Base-by-base conservation (phyloP, 371 early-diverging fungal genomes). In the Apophysomyces ossiformis region DNA sequence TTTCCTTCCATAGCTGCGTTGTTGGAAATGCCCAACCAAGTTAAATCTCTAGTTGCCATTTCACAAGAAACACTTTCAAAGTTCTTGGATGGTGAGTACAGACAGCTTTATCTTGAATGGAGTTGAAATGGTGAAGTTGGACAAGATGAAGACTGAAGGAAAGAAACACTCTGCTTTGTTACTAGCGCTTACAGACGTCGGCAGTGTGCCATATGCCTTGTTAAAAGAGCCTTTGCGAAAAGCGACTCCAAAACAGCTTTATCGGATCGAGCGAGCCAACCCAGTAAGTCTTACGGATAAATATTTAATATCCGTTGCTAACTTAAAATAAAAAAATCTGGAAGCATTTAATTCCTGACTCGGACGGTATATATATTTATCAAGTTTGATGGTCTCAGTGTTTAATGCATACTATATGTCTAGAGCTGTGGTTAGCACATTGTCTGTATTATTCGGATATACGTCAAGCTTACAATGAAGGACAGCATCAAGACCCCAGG, bases 401-500 rank as follows among this genome's bases (percentile, higher is more conserved):
- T 32, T 57, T 18, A 16, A 35, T 18, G 8, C 13, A 15, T 63
- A 39, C 58, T 66, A 45, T 58, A 9, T 60, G 4, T 38, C 26
- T 61, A 82, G 82, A 77, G 38, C 59, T 82, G 9, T 82, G 82
- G 82, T 57, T 82, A 7, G 43, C 64, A 7, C 82, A 82, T 47
- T 73, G 75, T 37, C 56, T 79, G 7, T 37, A 47, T 16, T 79
- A 70, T 44, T 54, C 63, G 36, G 79, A 82, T 61, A 65, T 82
- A 8, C 68, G 76, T 21, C 69, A 77, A 37, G 77, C 69, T 35
- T 74, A 76, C 60, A 56, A 72, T 7, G 46, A 62, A 41, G 79
- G 79, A 3, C 36, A 70, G 15, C 66, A 79, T 60, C 63, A 57
- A 63, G 73, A 75, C 37, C 60, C 70, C 12, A 60, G 57, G 4